phyloP scores from a whole-genome alignment of 2,329 filamentous ascomycete genomes.

The Colletotrichum sp. region DNA sequence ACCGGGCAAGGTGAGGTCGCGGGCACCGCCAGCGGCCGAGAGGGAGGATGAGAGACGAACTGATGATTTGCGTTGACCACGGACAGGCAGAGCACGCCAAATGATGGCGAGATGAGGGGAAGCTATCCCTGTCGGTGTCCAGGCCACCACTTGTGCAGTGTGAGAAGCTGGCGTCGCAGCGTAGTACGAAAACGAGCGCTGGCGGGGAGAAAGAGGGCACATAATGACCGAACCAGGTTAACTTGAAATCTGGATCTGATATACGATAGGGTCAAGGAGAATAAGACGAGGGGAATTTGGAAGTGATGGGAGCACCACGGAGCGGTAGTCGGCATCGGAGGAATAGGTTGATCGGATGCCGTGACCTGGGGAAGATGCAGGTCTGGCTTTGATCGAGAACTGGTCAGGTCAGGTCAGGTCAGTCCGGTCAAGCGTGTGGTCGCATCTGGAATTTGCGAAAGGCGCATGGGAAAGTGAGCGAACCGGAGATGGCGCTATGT shows the following conservation, averaged over 20 bases:
- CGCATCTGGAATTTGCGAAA: neutral
- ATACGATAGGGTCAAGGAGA: neutral
- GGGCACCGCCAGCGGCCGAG: neutral
- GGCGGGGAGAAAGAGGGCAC: neutral
- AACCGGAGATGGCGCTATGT: neutral
- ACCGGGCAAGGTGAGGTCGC: neutral
- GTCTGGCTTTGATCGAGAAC: neutral
- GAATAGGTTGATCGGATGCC: neutral
- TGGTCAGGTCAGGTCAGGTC: neutral
- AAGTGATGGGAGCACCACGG: neutral
- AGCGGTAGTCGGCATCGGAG: neutral
- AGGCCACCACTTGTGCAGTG: neutral
- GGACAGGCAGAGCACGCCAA: neutral
- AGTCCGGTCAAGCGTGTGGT: neutral
- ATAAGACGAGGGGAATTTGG: neutral
- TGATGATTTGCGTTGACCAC: neutral
- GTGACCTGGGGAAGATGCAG: neutral
- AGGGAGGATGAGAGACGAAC: slow-evolving; percentile 5
- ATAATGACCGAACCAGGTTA: neutral
- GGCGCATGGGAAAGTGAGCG: neutral
- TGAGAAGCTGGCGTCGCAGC: neutral
- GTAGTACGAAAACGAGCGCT: neutral
- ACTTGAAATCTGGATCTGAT: neutral
- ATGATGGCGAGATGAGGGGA: neutral
- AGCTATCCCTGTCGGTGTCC: neutral